phyloP scores from a whole-genome alignment of 2,329 filamentous ascomycete genomes.

The Colletotrichum sp. region DNA sequence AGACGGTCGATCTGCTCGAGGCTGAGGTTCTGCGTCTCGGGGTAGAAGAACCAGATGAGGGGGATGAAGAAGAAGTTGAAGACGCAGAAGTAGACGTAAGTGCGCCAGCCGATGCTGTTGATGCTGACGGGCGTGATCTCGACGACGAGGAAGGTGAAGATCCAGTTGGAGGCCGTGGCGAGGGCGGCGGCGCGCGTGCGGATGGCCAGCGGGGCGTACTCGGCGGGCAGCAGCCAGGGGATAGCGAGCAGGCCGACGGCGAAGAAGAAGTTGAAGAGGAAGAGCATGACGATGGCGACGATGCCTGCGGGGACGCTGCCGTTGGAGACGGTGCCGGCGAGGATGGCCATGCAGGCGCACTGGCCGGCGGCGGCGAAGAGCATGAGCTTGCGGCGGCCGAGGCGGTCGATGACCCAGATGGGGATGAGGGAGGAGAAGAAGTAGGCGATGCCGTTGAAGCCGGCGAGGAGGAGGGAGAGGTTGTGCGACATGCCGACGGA shows the following conservation, averaged over 20 bases:
- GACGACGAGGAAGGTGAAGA: constrained; percentile 41
- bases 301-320: constrained; percentile 41
- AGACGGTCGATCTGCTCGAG: constrained; percentile 55
- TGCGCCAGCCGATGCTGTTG: constrained; percentile 39
- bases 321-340: constrained; percentile 47
- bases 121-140: constrained; percentile 43
- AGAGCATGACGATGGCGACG: constrained; percentile 49
- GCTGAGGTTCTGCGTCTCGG: constrained; percentile 51
- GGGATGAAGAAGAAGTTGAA: constrained; percentile 44
- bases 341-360: constrained; percentile 48
- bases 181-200: constrained; percentile 42
- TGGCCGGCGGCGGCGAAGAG: constrained; percentile 48
- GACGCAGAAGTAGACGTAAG: constrained; percentile 42
- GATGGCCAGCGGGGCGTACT: constrained; percentile 46
- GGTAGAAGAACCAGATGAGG: constrained; percentile 53
- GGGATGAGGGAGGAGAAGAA: constrained; percentile 35
- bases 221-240: constrained; percentile 45
- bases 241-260: constrained; percentile 44
- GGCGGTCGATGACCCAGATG: constrained; percentile 40
- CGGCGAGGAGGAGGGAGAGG: constrained; percentile 55
- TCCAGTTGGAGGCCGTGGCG: constrained; percentile 41
- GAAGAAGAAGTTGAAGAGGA: constrained; percentile 48
- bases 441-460: constrained; percentile 52
- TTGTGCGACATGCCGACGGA: constrained; percentile 47
- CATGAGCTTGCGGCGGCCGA: constrained; percentile 64